Base-by-base conservation (phyloP, 2,329 filamentous ascomycete species). In the Colletotrichum scovillei region DNA sequence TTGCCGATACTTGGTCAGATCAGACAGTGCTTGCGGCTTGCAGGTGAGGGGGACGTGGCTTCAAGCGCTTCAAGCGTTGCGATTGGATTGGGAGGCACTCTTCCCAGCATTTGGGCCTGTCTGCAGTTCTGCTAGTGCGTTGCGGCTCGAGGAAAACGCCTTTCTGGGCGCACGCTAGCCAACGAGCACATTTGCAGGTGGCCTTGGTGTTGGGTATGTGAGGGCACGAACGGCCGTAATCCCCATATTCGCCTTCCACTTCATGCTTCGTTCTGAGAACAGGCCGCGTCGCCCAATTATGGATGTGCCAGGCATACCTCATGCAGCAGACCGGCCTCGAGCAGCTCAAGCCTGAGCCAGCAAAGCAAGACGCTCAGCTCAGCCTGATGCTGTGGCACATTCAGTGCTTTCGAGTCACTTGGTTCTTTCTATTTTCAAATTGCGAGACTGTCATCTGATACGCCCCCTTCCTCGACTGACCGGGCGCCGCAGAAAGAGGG, bases 111-210 rank as follows among this genome's bases (percentile, higher is more conserved):
- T 19, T 32, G 52, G 24, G 30, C 28, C 58, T 30, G 38, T 68
- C 49, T 53, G 38, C 38, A 19, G 38, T 19, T 42, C 16, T 42
- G n/a, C 49, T 28, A 63, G 38, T 68, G 64, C 57, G 26, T 63
- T 69, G 69, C 52, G 38, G 65, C 49, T 52, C 30, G 22, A 63
- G 19, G 19, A n/a, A 63, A 58, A 38, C 42, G 65, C 58, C 42
- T 63, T 58, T 14, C 35, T 16, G 16, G 26, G n/a, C 35, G 52
- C n/a, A 38, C 49, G 52, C 38, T 30, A 26, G 46, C 22, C 32
- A 49, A 22, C 42, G 42, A 57, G 22, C 9, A 46, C 46, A 28
- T 38, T 35, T 32, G n/a, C 55, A 30, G 26, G 16, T 46, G 19
- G 46, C 58, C 42, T 52, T 53, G 42, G 19, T 16, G n/a, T 26